Percentiles rank a stretch among this genome's conserved stretches.
Conservation (phyloP, 2,329 filamentous ascomycete genomes). For the Sclerotinia borealis region DNA sequence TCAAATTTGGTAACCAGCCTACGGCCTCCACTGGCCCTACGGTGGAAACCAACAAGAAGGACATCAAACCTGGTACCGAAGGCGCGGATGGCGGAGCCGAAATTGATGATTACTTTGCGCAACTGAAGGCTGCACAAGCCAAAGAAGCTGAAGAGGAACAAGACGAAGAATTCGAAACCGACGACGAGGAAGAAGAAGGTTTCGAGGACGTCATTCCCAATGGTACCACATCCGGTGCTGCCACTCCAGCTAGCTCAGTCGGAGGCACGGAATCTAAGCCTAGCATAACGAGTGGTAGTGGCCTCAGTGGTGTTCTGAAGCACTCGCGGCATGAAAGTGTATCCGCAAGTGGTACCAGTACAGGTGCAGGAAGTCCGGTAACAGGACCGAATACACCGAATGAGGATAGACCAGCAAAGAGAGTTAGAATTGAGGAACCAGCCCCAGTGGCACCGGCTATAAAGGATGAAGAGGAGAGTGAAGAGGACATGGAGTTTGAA, state of each 20-base stretch:
- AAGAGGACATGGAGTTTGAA: constrained; percentile 54
- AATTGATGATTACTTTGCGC: constrained; percentile 63
- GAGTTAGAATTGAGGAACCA: constrained; percentile 51
- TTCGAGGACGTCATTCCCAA: constrained; percentile 42
- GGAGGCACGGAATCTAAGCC: constrained; percentile 19
- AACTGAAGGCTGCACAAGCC: constrained; percentile 55
- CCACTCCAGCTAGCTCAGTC: constrained; percentile 28
- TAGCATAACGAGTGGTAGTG: constrained; percentile 17
- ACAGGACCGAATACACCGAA: constrained; percentile 32
- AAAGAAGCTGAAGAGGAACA: constrained; percentile 43
- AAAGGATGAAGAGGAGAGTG: constrained; percentile 42
- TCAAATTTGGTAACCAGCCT: constrained; percentile 37
- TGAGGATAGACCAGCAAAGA: constrained; percentile 50
- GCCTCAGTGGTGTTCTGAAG: constrained; percentile 28
- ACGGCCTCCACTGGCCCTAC: constrained; percentile 34
- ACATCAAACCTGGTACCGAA: constrained; percentile 33
- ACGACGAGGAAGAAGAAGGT: constrained; percentile 40
- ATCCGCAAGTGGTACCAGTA: constrained; percentile 30
- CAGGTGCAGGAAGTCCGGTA: constrained; percentile 30
- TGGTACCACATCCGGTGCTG: constrained; percentile 23
- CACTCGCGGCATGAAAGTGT: constrained; percentile 23
- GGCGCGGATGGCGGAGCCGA: constrained; percentile 46
- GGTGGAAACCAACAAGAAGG: constrained; percentile 43
- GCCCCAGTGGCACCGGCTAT: constrained; percentile 24
- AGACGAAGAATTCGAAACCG: constrained; percentile 46